Conservation (phyloP, 129 eudicot genomes). For the Centaurea solstitialis region DNA sequence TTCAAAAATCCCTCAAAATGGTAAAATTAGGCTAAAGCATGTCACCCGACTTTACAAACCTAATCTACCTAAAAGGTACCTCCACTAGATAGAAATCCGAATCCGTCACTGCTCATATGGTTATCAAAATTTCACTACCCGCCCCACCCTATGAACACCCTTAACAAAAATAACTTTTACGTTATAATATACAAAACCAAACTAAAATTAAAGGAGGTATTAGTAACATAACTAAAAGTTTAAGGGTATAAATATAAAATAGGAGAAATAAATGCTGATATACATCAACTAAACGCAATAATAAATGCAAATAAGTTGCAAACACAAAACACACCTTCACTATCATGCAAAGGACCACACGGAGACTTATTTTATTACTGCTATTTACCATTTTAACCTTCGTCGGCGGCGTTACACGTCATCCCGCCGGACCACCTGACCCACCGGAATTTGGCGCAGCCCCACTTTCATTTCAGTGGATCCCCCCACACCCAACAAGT, state of each 20-base stretch:
- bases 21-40: no score
- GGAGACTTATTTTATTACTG: constrained; percentile 15
- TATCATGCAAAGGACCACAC: constrained; percentile 26
- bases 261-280: not conserved
- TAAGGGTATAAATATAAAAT: constrained; percentile 6
- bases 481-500: constrained; percentile 13
- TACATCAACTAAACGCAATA: constrained; percentile 12
- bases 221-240: not conserved
- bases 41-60: no score
- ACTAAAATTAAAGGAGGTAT: not conserved
- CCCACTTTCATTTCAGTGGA: constrained; percentile 23
- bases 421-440: constrained; percentile 14
- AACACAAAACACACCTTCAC: constrained; percentile 23
- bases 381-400: constrained; percentile 28
- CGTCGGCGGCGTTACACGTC: constrained; percentile 24
- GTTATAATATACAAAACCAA: not conserved
- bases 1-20: no score
- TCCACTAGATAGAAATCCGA: no score
- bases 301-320: constrained; percentile 32
- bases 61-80: no score
- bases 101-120: no score
- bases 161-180: no score
- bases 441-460: constrained; percentile 28
- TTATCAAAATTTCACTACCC: no score
- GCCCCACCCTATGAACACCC: no score